These are phyloP conservation scores for Phytomonas sp. DNA, from an alignment of 208 protist species.

Conservation along the genomic window DNA sequence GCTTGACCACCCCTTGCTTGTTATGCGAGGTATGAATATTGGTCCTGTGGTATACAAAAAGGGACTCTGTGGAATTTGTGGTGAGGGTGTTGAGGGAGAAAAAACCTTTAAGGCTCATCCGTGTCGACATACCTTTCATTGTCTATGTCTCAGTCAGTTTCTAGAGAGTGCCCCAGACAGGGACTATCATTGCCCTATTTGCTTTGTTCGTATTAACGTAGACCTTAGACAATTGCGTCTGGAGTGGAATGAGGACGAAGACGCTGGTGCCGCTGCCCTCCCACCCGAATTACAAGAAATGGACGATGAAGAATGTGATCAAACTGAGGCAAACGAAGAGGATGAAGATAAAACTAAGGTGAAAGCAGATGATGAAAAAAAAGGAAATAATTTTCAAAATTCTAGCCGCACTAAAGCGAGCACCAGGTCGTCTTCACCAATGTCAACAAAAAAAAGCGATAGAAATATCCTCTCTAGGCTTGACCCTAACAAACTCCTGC, in stretches of 20 bases:
- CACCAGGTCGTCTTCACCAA: not conserved
- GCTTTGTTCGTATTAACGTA: slow-evolving; percentile 81
- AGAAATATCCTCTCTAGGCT: slow-evolving; percentile 60
- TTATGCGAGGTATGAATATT: slow-evolving; percentile 67
- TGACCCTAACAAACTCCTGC: slow-evolving; percentile 66
- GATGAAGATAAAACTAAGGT: not conserved
- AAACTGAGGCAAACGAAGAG: slow-evolving; percentile 7
- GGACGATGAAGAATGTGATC: slow-evolving; percentile 12
- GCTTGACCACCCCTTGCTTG: slow-evolving; percentile 86
- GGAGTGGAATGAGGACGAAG: slow-evolving; percentile 55
- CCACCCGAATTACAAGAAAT: slow-evolving; percentile 67
- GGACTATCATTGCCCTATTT: slow-evolving; percentile 76
- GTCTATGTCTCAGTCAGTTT: slow-evolving; percentile 77
- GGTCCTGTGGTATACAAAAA: slow-evolving; percentile 47
- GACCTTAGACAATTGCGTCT: slow-evolving; percentile 66
- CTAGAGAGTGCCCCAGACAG: slow-evolving; percentile 72
- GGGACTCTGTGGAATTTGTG: slow-evolving; percentile 79
- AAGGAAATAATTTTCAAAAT: not conserved
- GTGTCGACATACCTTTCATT: slow-evolving; percentile 81
- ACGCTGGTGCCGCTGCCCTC: slow-evolving; percentile 35
- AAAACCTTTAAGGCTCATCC: slow-evolving; percentile 50
- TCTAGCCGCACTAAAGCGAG: no score
- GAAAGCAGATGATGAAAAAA: slow-evolving; percentile 12
- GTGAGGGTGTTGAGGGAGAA: slow-evolving; percentile 50
- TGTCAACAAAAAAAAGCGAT: slow-evolving; percentile 31